These are phyloP conservation scores for Candida endomychidarum DNA, from an alignment of 805 yeast genomes.

Conservation along the genomic window DNA sequence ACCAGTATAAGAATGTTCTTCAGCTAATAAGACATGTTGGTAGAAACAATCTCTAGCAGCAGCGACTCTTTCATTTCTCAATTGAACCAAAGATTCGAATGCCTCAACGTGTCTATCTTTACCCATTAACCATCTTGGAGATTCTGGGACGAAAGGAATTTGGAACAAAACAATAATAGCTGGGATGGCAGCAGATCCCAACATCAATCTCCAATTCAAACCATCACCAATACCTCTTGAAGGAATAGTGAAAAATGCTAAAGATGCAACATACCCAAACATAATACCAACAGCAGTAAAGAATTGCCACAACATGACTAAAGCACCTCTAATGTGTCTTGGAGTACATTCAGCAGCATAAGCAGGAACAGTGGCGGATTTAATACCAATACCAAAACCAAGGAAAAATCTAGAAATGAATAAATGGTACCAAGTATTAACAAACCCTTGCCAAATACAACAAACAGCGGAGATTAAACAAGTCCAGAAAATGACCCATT, in stretches of 20 bases:
- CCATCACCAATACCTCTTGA: slow-evolving; percentile 45
- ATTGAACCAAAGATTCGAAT: slow-evolving; percentile 44
- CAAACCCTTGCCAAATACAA: slow-evolving; percentile 68
- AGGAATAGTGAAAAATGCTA: slow-evolving; percentile 59
- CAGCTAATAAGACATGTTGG: slow-evolving; percentile 56
- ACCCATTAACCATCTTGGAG: slow-evolving; percentile 68
- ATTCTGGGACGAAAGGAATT: slow-evolving; percentile 62
- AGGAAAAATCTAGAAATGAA: slow-evolving; percentile 57
- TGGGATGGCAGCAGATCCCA: slow-evolving; percentile 58
- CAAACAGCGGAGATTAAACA: slow-evolving; percentile 58
- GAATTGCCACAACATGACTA: slow-evolving; percentile 72
- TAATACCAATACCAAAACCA: slow-evolving; percentile 67
- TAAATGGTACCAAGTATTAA: slow-evolving; percentile 59
- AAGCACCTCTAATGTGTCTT: slow-evolving; percentile 57
- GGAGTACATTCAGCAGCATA: slow-evolving; percentile 65
- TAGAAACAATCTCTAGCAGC: slow-evolving; percentile 69
- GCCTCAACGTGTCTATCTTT: slow-evolving; percentile 51
- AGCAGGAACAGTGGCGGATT: slow-evolving; percentile 68
- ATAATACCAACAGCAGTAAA: slow-evolving; percentile 75
- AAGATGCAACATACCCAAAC: slow-evolving; percentile 60
- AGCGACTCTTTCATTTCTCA: slow-evolving; percentile 47
- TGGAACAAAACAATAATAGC: slow-evolving; percentile 52
- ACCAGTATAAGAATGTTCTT: slow-evolving; percentile 54
- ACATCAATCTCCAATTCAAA: slow-evolving; percentile 63
- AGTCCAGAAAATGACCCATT: slow-evolving; percentile 59